phyloP scores from a whole-genome alignment of 768 basidiomycete genomes.

The Paxillus involutus region DNA sequence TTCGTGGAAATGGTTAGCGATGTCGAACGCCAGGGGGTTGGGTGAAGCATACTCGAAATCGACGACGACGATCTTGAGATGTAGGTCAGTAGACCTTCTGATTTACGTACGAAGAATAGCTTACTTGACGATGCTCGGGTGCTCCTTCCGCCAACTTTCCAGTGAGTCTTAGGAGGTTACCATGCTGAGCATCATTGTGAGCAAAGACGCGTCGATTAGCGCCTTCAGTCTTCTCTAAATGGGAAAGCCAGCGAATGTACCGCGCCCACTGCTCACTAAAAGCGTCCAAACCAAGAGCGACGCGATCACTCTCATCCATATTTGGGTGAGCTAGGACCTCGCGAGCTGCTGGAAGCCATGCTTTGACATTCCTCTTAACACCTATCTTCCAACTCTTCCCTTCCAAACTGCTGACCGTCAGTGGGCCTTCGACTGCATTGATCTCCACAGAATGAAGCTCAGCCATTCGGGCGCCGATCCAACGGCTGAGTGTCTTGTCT shows the following conservation, averaged over 20 bases:
- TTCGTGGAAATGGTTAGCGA: slow-evolving; percentile 96
- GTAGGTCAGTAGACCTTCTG: slow-evolving; percentile 11
- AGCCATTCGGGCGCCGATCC: slow-evolving; percentile 94
- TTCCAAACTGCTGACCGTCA: slow-evolving; percentile 37
- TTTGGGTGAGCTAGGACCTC: slow-evolving; percentile 68
- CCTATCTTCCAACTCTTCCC: slow-evolving; percentile 56
- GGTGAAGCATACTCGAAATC: slow-evolving; percentile 97
- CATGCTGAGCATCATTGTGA: slow-evolving; percentile 97
- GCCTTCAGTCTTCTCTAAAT: slow-evolving; percentile 55
- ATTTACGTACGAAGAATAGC: slow-evolving; percentile 14
- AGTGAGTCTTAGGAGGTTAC: slow-evolving; percentile 81
- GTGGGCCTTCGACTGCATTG: slow-evolving; percentile 53
- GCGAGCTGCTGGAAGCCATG: slow-evolving; percentile 72
- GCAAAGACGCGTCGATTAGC: slow-evolving; percentile 72
- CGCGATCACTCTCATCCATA: slow-evolving; percentile 44
- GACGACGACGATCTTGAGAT: slow-evolving; percentile 82
- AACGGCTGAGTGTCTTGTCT: slow-evolving; percentile 70
- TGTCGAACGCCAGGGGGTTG: slow-evolving; percentile 92
- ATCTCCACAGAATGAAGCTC: slow-evolving; percentile 94
- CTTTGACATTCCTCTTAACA: slow-evolving; percentile 62
- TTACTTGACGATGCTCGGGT: slow-evolving; percentile 77
- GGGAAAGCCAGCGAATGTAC: slow-evolving; percentile 71
- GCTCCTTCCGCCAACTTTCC: slow-evolving; percentile 45
- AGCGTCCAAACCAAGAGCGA: slow-evolving; percentile 59
- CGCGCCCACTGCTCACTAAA: slow-evolving; percentile 65